Evolutionary conservation across 2,329 filamentous ascomycete genomes (phyloP).

Genomic region (Nigrospora sphaerica): DNA sequence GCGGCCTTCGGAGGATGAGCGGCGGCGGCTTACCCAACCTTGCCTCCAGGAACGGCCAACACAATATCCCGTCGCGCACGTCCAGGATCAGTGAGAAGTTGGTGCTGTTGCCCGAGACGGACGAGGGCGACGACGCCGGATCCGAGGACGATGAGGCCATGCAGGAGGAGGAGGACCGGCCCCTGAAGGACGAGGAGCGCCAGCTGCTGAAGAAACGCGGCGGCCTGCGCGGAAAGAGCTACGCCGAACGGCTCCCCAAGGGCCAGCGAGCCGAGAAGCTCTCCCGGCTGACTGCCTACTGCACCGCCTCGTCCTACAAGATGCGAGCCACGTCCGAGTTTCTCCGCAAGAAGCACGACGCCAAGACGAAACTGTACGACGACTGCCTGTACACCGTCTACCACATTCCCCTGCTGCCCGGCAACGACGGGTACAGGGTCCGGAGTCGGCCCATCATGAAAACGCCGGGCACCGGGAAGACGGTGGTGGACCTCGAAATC

Average conservation of each 20-base stretch:
- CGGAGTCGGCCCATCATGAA: conserved; percentile 88
- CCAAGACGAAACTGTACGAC: conserved; percentile 93
- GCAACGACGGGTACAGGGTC: conserved; percentile 78
- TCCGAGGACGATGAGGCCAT: conserved; percentile 45
- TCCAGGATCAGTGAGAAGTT: conserved; percentile 95
- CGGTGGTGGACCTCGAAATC: conserved; percentile 88
- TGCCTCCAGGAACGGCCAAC: conserved; percentile 39
- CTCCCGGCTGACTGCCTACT: conserved; percentile 88
- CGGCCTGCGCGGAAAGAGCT: conserved; percentile 70
- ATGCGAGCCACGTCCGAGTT: conserved; percentile 84
- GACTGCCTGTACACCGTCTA: conserved; percentile 96
- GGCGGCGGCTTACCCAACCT: conserved; percentile 36
- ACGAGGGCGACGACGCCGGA: conserved; percentile 49
- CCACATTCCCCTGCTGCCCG: conserved; percentile 80
- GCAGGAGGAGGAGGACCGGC: conserved; percentile 51
- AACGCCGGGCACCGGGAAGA: conserved; percentile 82
- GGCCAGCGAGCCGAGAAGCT: conserved; percentile 79
- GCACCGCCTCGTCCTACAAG: conserved; percentile 90
- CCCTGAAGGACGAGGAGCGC: conserved; percentile 61
- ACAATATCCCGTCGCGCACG: conserved; percentile 71
- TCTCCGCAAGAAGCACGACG: conserved; percentile 77
- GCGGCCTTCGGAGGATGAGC: conserved; percentile 34
- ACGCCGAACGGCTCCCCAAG: conserved; percentile 89
- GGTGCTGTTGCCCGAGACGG: conserved; percentile 84
- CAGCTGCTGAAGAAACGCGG: conserved; percentile 56